These are phyloP conservation scores for Polygonum maritimum DNA, from an alignment of 148 eudicot genomes.

Conservation along the genomic window DNA sequence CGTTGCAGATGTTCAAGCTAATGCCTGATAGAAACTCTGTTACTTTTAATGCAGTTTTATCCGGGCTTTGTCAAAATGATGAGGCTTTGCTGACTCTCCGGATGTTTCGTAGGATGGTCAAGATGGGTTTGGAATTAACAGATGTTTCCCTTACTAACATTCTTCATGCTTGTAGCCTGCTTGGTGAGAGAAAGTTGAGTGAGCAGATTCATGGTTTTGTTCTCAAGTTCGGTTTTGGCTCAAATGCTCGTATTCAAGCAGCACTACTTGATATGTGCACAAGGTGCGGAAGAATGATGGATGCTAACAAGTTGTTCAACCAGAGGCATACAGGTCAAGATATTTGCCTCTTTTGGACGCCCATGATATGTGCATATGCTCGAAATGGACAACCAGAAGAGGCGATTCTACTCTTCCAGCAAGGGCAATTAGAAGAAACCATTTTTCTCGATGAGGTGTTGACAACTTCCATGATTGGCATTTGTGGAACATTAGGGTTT, in stretches of 20 bases:
- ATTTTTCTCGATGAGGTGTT: conserved; percentile 46
- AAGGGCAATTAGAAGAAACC: conserved; percentile 26
- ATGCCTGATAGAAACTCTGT: conserved; percentile 67
- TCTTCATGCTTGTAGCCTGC: conserved; percentile 58
- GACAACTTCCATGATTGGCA: conserved; percentile 45
- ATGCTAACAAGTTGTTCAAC: conserved; percentile 56
- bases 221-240: conserved; percentile 48
- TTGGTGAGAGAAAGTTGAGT: conserved; percentile 35
- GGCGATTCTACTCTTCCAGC: conserved; percentile 44
- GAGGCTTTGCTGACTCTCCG: conserved; percentile 41
- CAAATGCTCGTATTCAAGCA: conserved; percentile 45
- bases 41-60: conserved; percentile 61
- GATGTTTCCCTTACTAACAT: conserved; percentile 64
- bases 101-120: conserved; percentile 56
- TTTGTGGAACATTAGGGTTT: conserved; percentile 68
- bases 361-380: conserved; percentile 76
- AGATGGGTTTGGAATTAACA: conserved; percentile 43
- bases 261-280: conserved; percentile 82
- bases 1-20: conserved; percentile 39
- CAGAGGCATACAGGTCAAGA: conserved; percentile 18
- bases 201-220: conserved; percentile 70
- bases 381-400: conserved; percentile 62
- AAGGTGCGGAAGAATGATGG: conserved; percentile 63
- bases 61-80: conserved; percentile 65
- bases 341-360: conserved; percentile 40